Conservation (phyloP, 139 green algal genomes). For the Coelastrella sp. region DNA sequence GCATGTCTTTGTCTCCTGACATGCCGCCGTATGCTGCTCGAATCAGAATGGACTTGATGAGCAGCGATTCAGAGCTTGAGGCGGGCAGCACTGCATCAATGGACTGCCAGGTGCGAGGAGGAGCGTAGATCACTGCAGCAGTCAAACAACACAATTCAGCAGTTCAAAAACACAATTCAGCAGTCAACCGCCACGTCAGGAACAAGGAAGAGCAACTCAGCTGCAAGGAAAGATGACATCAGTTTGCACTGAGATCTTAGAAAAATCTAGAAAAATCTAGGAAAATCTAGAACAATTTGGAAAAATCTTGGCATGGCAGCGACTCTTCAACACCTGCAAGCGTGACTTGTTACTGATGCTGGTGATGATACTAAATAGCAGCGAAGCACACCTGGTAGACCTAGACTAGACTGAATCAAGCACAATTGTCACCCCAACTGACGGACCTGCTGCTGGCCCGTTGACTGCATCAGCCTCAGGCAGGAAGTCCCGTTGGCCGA, state of each 20-base stretch:
- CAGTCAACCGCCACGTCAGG: background rate
- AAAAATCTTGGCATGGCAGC: too few relatives aligned
- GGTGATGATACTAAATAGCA: background rate
- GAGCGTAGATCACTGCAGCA: slow-evolving; percentile 11
- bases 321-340: too few relatives aligned
- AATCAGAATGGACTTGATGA: slow-evolving; percentile 62
- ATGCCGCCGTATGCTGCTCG: slow-evolving; percentile 69
- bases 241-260: too few relatives aligned
- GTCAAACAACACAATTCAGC: background rate
- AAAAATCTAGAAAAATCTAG: too few relatives aligned
- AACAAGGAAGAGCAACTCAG: too few relatives aligned
- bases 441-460: slow-evolving; percentile 12
- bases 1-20: slow-evolving; percentile 62
- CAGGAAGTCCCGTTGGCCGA: slow-evolving; percentile 53
- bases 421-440: background rate
- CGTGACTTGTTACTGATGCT: background rate
- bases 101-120: background rate
- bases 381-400: too few relatives aligned
- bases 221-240: too few relatives aligned
- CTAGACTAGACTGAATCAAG: background rate
- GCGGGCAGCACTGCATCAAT: slow-evolving; percentile 6
- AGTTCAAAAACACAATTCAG: background rate
- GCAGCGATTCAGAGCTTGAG: slow-evolving; percentile 34
- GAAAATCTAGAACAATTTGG: too few relatives aligned
- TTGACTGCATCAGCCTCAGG: background rate